Evolutionary conservation across 2,329 filamentous ascomycete species (phyloP), one percentile per base, ranked within the genome.

Genomic region (Stagonosporopsis vannaccii): DNA sequence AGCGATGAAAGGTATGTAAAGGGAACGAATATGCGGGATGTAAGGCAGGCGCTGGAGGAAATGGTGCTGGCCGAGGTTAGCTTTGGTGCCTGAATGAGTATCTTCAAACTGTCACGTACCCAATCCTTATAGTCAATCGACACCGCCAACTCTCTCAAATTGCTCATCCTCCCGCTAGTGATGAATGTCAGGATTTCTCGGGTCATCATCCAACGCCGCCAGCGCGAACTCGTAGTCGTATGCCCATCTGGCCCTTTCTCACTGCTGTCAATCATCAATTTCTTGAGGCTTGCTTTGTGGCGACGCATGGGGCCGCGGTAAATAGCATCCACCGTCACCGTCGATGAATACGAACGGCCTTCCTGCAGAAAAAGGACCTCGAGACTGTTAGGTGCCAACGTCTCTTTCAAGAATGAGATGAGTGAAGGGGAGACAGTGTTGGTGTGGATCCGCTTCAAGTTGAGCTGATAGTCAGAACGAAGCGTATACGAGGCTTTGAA

Each of bases 341-440:
- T 77, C 1, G 85, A 84, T n/a, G 79, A 73, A 73, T 84, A 80
- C 20, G 75, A 71, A 56, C 82, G 73, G 65, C 83, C 70, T 79
- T 93, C 89, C 73, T 93, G 90, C 44, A 95, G 75, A 70, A 92
- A 92, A 9, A 95, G 80, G 8, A 87, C 87, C 74, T 95, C 89
- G n/a, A 95, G 79, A 25, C 86, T 89, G 72, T 95, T 91, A 1
- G 91, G 91, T 19, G 87, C 88, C 33, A 95, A 80, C 0, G 90
- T 88, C 59, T 93, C 89, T 65, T 89, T 90, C 59, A 95, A 80
- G 69, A 95, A 94, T 1, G 82, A 81, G 50, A 95, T 85, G 15
- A 95, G 78, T 22, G 87, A 81, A 7, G 84, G 79, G 1, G 90
- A 90, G 2, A 90, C 87, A 12, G 82, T 82, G 74, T 95, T 90